These are phyloP conservation scores for Cercospora sp. DNA, from an alignment of 2,329 filamentous ascomycete genomes.

Conservation along the genomic window DNA sequence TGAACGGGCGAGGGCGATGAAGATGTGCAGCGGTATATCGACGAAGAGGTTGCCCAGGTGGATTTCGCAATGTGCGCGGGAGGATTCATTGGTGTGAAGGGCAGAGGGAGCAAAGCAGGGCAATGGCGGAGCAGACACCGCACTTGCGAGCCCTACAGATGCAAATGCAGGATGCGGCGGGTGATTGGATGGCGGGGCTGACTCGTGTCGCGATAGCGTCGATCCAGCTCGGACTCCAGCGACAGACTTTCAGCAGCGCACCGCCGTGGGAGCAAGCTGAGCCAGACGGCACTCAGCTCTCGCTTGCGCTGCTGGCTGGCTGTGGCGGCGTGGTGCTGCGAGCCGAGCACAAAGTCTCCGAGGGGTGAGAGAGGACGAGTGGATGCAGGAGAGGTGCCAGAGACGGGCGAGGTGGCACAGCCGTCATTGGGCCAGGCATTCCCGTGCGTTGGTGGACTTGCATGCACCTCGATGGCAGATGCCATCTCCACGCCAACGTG, in stretches of 20 bases:
- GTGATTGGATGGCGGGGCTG: constrained; percentile 2
- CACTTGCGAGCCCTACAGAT: background rate
- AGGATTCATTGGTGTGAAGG: background rate
- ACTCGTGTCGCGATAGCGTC: constrained; percentile 4
- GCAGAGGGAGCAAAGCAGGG: background rate
- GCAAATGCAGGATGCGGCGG: background rate
- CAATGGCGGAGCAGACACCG: constrained; percentile 12
- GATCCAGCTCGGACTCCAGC: background rate
- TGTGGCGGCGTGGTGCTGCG: background rate
- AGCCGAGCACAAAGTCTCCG: background rate
- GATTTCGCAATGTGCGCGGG: background rate
- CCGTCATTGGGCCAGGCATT: constrained; percentile 5
- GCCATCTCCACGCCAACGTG: constrained; percentile 28
- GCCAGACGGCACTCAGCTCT: background rate
- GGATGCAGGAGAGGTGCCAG: background rate
- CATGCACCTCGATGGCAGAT: background rate
- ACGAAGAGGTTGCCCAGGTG: background rate
- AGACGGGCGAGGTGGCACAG: background rate
- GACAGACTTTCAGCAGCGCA: background rate
- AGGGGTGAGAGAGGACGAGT: background rate
- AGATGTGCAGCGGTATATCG: background rate
- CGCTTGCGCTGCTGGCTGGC: background rate
- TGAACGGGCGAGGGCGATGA: background rate
- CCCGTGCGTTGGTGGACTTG: background rate
- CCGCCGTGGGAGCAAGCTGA: background rate